Evolutionary conservation across 1,139 yeast species (phyloP).

Genomic region (Trichomonascaceae sp.): DNA sequence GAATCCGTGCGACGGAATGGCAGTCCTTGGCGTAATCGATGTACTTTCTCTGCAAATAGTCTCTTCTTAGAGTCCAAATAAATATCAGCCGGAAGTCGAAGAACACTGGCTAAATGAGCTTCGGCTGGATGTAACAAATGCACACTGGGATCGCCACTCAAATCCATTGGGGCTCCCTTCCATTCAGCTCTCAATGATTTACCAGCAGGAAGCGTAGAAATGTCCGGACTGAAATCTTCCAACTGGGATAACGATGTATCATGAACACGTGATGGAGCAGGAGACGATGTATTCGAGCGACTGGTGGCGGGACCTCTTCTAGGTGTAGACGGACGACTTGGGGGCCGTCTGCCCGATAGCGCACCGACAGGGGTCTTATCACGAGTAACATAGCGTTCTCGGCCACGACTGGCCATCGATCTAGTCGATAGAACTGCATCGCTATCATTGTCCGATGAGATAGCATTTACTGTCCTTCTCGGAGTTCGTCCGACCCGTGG

Average conservation of each 20-base stretch:
- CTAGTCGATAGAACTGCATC: conserved; percentile 3
- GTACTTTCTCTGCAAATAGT: conserved; percentile 80
- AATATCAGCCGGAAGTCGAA: conserved; percentile 79
- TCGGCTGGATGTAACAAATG: conserved; percentile 85
- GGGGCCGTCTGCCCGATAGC: neutral
- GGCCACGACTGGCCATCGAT: conserved; percentile 7
- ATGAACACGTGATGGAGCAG: conserved; percentile 30
- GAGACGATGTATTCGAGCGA: conserved; percentile 14
- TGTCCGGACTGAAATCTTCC: conserved; percentile 72
- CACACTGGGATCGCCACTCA: conserved; percentile 66
- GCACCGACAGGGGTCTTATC: conserved; percentile 6
- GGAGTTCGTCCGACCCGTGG: conserved; percentile 5
- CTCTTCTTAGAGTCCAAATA: conserved; percentile 91
- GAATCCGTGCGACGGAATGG: conserved; percentile 97
- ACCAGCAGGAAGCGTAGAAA: conserved; percentile 56
- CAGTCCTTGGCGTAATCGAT: conserved; percentile 62
- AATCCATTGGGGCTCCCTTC: conserved; percentile 97
- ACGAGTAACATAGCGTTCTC: conserved; percentile 2
- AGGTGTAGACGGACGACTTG: conserved; percentile 12
- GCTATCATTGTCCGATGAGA: conserved; percentile 9
- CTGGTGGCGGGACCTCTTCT: conserved; percentile 13
- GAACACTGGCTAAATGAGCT: conserved; percentile 75
- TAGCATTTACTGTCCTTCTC: neutral
- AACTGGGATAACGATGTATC: conserved; percentile 36
- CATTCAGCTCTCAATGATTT: conserved; percentile 85